Evolutionary conservation across 2,329 filamentous ascomycete genomes (phyloP), one percentile per base, ranked within the genome.

Genomic region (Aspergillus nomiae): DNA sequence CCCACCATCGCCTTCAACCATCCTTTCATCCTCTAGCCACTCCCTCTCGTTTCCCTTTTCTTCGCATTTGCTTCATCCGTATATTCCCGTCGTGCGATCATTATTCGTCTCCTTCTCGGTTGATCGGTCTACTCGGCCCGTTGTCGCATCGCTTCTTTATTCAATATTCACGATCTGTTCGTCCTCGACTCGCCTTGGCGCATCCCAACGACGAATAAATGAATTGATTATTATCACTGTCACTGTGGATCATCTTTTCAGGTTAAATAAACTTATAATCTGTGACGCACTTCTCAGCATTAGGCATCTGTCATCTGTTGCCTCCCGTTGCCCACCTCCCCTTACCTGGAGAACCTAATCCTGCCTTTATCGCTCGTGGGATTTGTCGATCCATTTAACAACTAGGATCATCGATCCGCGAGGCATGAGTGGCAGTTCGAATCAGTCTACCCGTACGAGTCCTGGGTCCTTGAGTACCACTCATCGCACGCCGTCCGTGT

Each of bases 361-460:
- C 65, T 64, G 59, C 60, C 60, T 54, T 56, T 58, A 50, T 54
- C 58, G 46, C 58, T 62, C 61, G 58, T 63, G 59, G 45, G 61
- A 38, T 58, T 64, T 60, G 63, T 66, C 63, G 53, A 63, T 65
- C 63, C 55, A 61, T 60, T 64, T 45, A 56, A 63, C 60, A 56
- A 56, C 48, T 61, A 57, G 60, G 53, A 36, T 58, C 54, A 51
- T 61, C 56, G 54, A 51, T 68, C 56, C 65, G 69, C 70, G 69
- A 78, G 76, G 76, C 67, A 79, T 79, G 77, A 77, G 77, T 73
- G 75, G 73, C 70, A 77, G 74, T 71, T 77, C 76, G 64, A 78
- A 71, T 62, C 77, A 78, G 69, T 78, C 77, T 51, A 77, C 74
- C 74, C 77, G 76, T 67, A 78, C 77, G 67, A 79, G 77, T 70